Evolutionary conservation across 371 early-diverging fungal genomes (phyloP), one percentile per base, ranked within the genome.

Genomic region (Mortierella polycephala): DNA sequence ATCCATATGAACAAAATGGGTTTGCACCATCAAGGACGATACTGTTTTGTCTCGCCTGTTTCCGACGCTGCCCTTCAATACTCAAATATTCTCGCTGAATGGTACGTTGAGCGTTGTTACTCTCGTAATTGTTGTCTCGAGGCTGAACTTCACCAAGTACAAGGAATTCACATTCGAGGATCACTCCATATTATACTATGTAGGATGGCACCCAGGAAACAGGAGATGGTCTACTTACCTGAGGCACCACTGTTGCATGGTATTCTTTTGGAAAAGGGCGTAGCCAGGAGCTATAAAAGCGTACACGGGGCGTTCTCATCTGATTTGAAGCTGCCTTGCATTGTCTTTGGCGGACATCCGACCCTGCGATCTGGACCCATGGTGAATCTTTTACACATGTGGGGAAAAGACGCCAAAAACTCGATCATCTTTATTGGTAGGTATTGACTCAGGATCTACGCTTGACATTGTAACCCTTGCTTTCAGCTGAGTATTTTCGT

Each of bases 21-120:
- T 2, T 72, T 90, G 46, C 74, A 81, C 21, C 75, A 88, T 20
- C 84, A 88, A 16, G 91, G 90, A 7, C 86, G 93, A 37, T 90
- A 93, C 61, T 84, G 73, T 49, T 79, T 94, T 58, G 84, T 92
- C 4, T 92, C 93, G 18, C 93, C 94, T 0, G 85, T 94, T 10
- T 95, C 94, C 1, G 89, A 93, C 42, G 85, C 85, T 39, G 91
- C 95, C 11, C 80, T 95, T 12, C 89, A 94, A 71, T 92, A 92
- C 69, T 92, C 95, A 12, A 94, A 92, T 73, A 95, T 96, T 67
- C 87, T 92, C 67, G 94, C 93, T 41, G 95, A 96, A 87, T 96
- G 96, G 96, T 89, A 84, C 57, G 60, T 46, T 47, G 51, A 21
- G 64, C 40, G 6, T 16, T 16, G 16, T 14, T 30, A 49, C 45